phyloP scores from a whole-genome alignment of 1,284 basidiomycete species.

The Kwoniella shivajii region DNA sequence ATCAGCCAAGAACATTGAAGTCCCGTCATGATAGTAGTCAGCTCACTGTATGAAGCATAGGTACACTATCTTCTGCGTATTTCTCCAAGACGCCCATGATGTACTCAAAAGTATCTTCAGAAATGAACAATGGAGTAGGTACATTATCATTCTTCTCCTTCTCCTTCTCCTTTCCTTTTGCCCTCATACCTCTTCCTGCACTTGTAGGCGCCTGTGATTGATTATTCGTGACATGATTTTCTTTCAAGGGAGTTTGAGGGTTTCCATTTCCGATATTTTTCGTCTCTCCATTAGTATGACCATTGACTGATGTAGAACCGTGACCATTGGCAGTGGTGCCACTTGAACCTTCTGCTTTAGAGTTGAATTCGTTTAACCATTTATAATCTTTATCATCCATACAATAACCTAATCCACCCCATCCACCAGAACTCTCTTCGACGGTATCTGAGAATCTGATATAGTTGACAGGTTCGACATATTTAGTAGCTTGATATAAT shows the following conservation, averaged over 20 bases:
- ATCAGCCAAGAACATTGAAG: no score
- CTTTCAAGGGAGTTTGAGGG: constrained; percentile 54
- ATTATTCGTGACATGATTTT: constrained; percentile 12
- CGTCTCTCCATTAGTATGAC: no score
- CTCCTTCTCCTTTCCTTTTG: constrained; percentile 54
- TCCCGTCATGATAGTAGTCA: no score
- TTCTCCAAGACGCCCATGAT: constrained; percentile 95
- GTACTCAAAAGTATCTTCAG: constrained; percentile 90
- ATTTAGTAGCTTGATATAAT: constrained; percentile 69
- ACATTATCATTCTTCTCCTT: constrained; percentile 58
- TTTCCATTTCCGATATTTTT: no score
- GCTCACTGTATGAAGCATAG: constrained; percentile 86
- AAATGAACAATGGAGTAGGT: constrained; percentile 60
- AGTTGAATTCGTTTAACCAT: constrained; percentile 92
- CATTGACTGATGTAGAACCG: constrained; percentile 53
- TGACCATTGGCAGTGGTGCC: constrained; percentile 59
- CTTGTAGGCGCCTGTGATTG: constrained; percentile 18
- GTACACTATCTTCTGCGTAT: constrained; percentile 82
- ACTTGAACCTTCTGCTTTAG: constrained; percentile 80
- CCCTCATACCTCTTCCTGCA: constrained; percentile 49
- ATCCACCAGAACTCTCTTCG: constrained; percentile 65
- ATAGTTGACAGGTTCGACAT: constrained; percentile 77
- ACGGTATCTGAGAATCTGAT: constrained; percentile 84
- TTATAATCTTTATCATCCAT: constrained; percentile 96
- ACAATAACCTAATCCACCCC: constrained; percentile 64